A percentile compares a stretch with the other conserved stretches of the same genome.
Evolutionary conservation across 2,329 filamentous ascomycete species (phyloP).

Genomic region (Botrytis squamosa): DNA sequence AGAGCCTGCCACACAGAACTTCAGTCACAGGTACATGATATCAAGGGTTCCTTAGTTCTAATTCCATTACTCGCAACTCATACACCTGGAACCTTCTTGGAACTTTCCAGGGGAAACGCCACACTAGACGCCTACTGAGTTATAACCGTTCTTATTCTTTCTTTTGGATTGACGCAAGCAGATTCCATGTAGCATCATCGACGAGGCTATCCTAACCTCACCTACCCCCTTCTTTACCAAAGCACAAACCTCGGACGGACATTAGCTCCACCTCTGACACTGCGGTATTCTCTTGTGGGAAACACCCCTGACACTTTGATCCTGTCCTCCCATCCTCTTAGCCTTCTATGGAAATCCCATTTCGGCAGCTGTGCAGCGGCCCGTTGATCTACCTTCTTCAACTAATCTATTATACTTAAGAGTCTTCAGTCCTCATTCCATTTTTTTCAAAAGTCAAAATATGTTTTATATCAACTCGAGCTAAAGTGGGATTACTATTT

Average conservation of each 20-base stretch:
- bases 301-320: constrained; percentile 19
- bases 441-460: neutral
- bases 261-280: constrained; percentile 19
- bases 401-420: constrained; percentile 16
- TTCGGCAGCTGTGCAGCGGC: constrained; percentile 21
- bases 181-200: constrained; percentile 17
- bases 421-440: constrained; percentile 2
- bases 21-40: neutral
- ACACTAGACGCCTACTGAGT: neutral
- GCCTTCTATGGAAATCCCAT: constrained; percentile 8
- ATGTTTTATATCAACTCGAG: neutral
- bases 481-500: neutral
- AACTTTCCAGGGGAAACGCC: constrained; percentile 12
- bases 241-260: constrained; percentile 22
- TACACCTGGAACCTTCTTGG: constrained; percentile 8
- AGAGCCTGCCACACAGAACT: neutral
- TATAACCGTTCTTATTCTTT: constrained; percentile 14
- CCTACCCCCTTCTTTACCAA: constrained; percentile 15
- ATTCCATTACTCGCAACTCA: neutral
- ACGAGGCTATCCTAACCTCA: constrained; percentile 20
- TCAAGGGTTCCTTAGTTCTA: neutral
- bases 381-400: constrained; percentile 21
- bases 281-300: constrained; percentile 13
- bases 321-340: constrained; percentile 21
- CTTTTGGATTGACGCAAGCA: constrained; percentile 9